Evolutionary conservation across 2,329 filamentous ascomycete genomes (phyloP).

Genomic region (Fusarium ramigenum): DNA sequence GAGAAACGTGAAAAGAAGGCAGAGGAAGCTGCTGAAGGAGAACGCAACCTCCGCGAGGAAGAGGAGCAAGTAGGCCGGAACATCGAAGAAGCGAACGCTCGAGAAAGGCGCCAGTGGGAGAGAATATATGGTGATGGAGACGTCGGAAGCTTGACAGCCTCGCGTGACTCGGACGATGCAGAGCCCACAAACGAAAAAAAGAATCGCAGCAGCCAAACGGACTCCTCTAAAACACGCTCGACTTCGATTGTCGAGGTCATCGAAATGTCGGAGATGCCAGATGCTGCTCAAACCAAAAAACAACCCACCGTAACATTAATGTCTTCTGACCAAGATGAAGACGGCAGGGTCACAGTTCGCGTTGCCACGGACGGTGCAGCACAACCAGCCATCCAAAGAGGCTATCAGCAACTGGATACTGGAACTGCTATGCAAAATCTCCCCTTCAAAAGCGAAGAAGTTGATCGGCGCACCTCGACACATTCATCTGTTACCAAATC

Average conservation of each 20-base stretch:
- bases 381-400: slow-evolving; percentile 32
- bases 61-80: slow-evolving; percentile 77
- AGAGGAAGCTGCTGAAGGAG: slow-evolving; percentile 58
- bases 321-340: slow-evolving; percentile 52
- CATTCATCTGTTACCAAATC: slow-evolving; percentile 41
- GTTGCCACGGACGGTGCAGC: slow-evolving; percentile 61
- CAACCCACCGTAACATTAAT: slow-evolving; percentile 51
- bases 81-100: slow-evolving; percentile 68
- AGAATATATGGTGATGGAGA: slow-evolving; percentile 74
- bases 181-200: slow-evolving; percentile 60
- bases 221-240: slow-evolving; percentile 48
- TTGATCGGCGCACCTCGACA: slow-evolving; percentile 38
- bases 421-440: slow-evolving; percentile 14
- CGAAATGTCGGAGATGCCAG: slow-evolving; percentile 63
- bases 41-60: slow-evolving; percentile 66
- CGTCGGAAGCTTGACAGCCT: slow-evolving; percentile 45
- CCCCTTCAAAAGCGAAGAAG: slow-evolving; percentile 13
- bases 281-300: slow-evolving; percentile 42
- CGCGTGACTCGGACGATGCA: slow-evolving; percentile 62
- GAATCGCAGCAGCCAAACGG: slow-evolving; percentile 47
- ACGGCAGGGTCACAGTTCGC: slow-evolving; percentile 62
- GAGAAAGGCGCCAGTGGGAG: slow-evolving; percentile 79
- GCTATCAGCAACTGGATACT: slow-evolving; percentile 39
- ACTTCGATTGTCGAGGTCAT: slow-evolving; percentile 56
- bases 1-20: slow-evolving; percentile 65